Evolutionary conservation across 2,329 filamentous ascomycete species (phyloP).

Genomic region (Didymella keratinophila): DNA sequence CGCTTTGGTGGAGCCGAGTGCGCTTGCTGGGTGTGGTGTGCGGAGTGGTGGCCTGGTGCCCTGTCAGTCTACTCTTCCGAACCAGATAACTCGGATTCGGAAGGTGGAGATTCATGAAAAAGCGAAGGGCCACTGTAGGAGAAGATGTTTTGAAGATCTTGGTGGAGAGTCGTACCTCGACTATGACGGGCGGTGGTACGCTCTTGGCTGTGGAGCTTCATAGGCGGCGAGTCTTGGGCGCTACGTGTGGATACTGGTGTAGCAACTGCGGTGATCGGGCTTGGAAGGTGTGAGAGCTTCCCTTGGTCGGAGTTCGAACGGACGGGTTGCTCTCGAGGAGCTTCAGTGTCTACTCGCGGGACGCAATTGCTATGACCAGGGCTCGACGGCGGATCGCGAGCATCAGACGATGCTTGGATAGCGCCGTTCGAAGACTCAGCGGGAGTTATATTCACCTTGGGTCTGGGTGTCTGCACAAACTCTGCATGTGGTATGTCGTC

Average conservation of each 20-base stretch:
- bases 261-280: constrained; percentile 10
- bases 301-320: neutral
- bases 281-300: neutral
- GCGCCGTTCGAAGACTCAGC: neutral
- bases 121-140: neutral
- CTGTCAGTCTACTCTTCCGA: constrained; percentile 15
- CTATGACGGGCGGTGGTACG: constrained; percentile 14
- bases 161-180: constrained; percentile 9
- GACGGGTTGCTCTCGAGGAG: neutral
- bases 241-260: constrained; percentile 1
- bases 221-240: neutral
- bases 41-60: constrained; percentile 25
- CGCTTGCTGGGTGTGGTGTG: constrained; percentile 8
- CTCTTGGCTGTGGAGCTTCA: constrained; percentile 3
- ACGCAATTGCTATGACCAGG: constrained; percentile 4
- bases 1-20: neutral
- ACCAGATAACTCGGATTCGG: neutral
- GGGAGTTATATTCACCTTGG: neutral
- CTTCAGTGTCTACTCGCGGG: neutral
- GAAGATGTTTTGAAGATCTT: constrained; percentile 3
- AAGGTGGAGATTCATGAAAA: constrained; percentile 7
- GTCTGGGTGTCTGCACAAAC: neutral
- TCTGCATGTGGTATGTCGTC: constrained; percentile 15
- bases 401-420: neutral
- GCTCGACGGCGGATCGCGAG: constrained; percentile 7